Conservation (phyloP, 2,329 filamentous ascomycete genomes). For the Venturia effusa region DNA sequence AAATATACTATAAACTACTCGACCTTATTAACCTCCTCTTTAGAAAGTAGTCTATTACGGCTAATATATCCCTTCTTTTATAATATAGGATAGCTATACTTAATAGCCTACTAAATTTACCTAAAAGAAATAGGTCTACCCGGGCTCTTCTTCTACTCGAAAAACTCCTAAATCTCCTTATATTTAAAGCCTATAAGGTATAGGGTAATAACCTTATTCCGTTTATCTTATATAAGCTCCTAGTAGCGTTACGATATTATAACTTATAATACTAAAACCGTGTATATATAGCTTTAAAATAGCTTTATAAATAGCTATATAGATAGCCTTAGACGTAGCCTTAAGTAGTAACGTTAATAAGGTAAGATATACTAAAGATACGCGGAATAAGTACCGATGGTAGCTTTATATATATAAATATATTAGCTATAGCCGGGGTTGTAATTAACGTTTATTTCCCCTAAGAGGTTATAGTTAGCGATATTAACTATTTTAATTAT, state of each 20-base stretch:
- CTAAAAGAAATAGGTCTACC: no score
- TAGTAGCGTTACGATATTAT: background rate
- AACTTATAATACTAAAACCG: background rate
- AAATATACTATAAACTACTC: background rate
- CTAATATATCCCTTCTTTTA: no score
- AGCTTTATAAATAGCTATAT: background rate
- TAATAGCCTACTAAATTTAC: background rate
- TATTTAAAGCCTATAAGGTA: background rate
- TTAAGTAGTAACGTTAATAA: background rate
- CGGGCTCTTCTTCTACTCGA: background rate
- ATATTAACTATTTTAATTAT: no score
- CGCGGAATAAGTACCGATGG: background rate
- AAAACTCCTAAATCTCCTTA: background rate
- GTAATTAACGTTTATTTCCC: no score
- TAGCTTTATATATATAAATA: background rate
- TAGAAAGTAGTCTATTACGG: no score
- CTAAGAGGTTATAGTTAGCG: no score
- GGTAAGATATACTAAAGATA: background rate
- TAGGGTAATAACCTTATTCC: background rate
- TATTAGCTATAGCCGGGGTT: no score
- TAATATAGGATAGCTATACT: no score
- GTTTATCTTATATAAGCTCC: conserved; percentile 2
- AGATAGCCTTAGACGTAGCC: background rate
- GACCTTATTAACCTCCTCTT: no score
- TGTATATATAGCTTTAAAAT: background rate